A percentile compares a stretch with the other conserved stretches of the same genome.
phyloP scores from a whole-genome alignment of 192 early-diverging fungal genomes.

The Backusella sp. region DNA sequence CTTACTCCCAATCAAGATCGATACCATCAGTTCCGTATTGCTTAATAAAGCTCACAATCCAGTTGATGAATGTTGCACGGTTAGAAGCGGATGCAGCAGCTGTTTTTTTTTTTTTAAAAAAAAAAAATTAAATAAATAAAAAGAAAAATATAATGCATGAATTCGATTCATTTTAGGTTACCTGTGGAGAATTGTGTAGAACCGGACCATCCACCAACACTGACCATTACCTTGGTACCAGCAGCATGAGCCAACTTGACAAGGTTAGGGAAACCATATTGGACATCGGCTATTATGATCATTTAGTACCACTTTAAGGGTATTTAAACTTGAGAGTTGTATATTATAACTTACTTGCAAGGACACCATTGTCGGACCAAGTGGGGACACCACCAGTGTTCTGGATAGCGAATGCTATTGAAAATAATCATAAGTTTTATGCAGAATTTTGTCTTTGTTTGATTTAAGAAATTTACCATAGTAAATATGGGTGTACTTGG shows the following conservation, averaged over 20 bases:
- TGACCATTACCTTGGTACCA: constrained; percentile 40
- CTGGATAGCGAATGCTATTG: constrained; percentile 21
- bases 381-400: constrained; percentile 16
- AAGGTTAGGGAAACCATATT: constrained; percentile 7
- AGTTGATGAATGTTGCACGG: constrained; percentile 46
- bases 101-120: too few relatives aligned
- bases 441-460: neutral
- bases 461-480: constrained; percentile 16
- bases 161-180: too few relatives aligned
- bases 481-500: constrained; percentile 32
- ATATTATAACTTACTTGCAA: neutral
- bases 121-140: too few relatives aligned
- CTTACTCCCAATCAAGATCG: constrained; percentile 67
- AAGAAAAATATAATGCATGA: too few relatives aligned
- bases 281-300: neutral
- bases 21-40: constrained; percentile 65
- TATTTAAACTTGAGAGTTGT: neutral
- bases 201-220: constrained; percentile 67
- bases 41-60: constrained; percentile 47
- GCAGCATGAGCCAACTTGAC: constrained; percentile 1
- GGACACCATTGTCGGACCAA: constrained; percentile 24
- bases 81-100: constrained; percentile 38
- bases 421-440: neutral
- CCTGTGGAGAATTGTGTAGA: constrained; percentile 50
- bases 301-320: neutral